Base-by-base conservation (phyloP, 148 eudicot genomes). In the Vaccinium macrocarpon region DNA sequence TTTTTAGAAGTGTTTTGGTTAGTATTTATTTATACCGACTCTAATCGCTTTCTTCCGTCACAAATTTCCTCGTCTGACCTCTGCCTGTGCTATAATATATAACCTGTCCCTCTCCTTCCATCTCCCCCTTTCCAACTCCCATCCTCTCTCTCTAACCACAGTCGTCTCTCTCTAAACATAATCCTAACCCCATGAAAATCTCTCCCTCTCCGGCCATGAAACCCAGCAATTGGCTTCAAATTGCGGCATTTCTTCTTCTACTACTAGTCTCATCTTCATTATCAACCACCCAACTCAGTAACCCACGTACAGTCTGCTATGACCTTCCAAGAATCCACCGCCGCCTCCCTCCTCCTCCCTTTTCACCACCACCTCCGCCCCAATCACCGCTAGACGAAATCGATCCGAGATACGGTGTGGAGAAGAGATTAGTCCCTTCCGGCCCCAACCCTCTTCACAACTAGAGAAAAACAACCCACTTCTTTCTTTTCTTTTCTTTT, bases 371-470 rank as follows among this genome's bases (percentile, higher is more conserved):
- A 8, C 82, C 82, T 2, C 89, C 85, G 3, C 87, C 84, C 6
- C 88, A 84, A 0, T 75, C 82, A 2, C 78, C 14, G 32, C 71
- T 1, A 5, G 79, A 86, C 12, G 97, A 90, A 16, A 90, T 94
- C 42, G 99, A 96, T 82, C 98, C 97, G 14, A 88, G 91, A 81
- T 96, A 87, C 79, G 99, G 99, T 1, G 97, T 94, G 25, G 90
- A 91, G 81, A 96, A 96, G 77, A 91, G 99, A 68, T 85, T 96
- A 32, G 98, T 96, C 74, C 99, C 99, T 2, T 90, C 98, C 70
- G 99, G 99, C 0, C 99, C 99, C 8, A 96, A 96, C 91, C 99
- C 97, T 25, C 95, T 96, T 10, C 99, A 96, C 53, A 94, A 96
- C 78, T 94, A 86, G 93, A 25, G 2, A 18, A 13, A 6, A 6